phyloP scores from a whole-genome alignment of 2,329 filamentous ascomycete species.

The Grosmannia huntii region DNA sequence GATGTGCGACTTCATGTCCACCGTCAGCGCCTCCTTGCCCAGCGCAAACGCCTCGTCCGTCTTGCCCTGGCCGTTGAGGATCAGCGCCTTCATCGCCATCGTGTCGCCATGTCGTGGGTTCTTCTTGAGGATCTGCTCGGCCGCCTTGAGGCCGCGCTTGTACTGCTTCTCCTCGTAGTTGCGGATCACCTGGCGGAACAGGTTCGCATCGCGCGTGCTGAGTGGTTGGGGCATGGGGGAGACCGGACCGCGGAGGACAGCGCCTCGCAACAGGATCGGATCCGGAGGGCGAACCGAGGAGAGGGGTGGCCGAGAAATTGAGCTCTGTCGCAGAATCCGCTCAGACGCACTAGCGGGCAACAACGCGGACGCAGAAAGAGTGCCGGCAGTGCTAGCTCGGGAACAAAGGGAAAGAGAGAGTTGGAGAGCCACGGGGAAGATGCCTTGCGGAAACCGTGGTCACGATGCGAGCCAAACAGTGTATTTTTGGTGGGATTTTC shows the following conservation, averaged over 20 bases:
- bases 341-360: too few relatives aligned
- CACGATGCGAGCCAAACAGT: neutral
- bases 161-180: conserved; percentile 98
- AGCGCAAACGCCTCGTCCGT: conserved; percentile 88
- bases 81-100: conserved; percentile 96
- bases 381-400: neutral
- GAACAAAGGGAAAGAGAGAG: neutral
- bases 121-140: conserved; percentile 93
- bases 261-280: too few relatives aligned
- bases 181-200: conserved; percentile 90
- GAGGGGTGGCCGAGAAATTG: too few relatives aligned
- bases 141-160: conserved; percentile 84
- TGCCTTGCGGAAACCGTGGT: too few relatives aligned
- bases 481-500: neutral
- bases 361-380: too few relatives aligned
- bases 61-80: conserved; percentile 85
- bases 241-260: conserved; percentile 3
- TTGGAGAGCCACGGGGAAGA: neutral
- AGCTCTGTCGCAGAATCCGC: too few relatives aligned
- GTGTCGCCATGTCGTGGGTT: conserved; percentile 95
- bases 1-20: conserved; percentile 98
- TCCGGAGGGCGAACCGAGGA: too few relatives aligned
- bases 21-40: conserved; percentile 81
- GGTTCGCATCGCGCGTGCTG: conserved; percentile 77
- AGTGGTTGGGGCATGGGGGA: conserved; percentile 57